A percentile compares a stretch with the other conserved stretches of the same genome.
Conservation (phyloP, 306 rosid species). For the Lupinus albus region DNA sequence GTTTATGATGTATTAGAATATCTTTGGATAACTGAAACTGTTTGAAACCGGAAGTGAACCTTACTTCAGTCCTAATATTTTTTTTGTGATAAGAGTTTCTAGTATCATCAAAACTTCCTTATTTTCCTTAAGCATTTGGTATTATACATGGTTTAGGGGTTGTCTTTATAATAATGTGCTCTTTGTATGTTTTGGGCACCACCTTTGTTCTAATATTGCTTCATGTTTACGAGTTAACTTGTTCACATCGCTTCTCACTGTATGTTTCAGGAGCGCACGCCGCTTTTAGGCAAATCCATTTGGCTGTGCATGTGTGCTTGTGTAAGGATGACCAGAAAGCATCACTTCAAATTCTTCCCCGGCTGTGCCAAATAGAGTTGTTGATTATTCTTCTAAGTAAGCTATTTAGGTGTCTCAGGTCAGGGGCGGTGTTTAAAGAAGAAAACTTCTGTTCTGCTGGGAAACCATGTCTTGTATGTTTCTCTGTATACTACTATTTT, state of each 20-base stretch:
- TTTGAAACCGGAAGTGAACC: background rate
- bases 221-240: slow-evolving; percentile 6
- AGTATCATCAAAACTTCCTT: background rate
- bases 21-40: slow-evolving; percentile 8
- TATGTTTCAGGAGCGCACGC: slow-evolving; percentile 50
- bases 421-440: slow-evolving; percentile 55
- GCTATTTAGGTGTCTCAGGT: slow-evolving; percentile 36
- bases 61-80: background rate
- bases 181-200: background rate
- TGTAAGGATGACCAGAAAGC: slow-evolving; percentile 40
- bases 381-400: slow-evolving; percentile 39
- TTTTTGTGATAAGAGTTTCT: background rate
- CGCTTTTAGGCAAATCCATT: slow-evolving; percentile 39
- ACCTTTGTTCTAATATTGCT: slow-evolving; percentile 11
- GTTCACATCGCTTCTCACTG: slow-evolving; percentile 17
- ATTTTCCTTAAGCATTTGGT: background rate
- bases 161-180: background rate
- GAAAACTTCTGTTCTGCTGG: slow-evolving; percentile 47
- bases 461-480: slow-evolving; percentile 55
- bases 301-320: slow-evolving; percentile 27
- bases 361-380: slow-evolving; percentile 43
- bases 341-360: slow-evolving; percentile 33
- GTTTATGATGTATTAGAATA: background rate
- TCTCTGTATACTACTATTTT: slow-evolving; percentile 42
- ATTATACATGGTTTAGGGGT: background rate